These are phyloP conservation scores for Pterocarpus macrocarpus DNA, from an alignment of 306 rosid species.

Conservation along the genomic window DNA sequence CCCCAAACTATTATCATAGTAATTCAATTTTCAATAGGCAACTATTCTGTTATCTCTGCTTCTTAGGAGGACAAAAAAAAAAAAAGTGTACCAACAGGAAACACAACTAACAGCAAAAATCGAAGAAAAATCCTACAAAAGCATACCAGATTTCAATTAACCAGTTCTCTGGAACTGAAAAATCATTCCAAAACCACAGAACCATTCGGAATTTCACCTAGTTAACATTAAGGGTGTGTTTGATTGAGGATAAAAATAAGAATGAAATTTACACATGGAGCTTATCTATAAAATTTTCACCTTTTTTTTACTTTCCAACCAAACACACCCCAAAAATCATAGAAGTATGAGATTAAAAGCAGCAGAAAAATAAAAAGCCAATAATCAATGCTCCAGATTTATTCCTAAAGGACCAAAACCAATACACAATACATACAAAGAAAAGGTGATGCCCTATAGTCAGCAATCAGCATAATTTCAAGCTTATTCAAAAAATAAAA, in stretches of 20 bases:
- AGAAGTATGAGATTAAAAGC: neutral
- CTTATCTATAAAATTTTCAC: too few relatives aligned
- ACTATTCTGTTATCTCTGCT: neutral
- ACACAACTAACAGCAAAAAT: neutral
- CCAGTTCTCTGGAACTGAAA: conserved; percentile 5
- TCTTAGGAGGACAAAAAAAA: neutral
- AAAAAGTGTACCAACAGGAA: neutral
- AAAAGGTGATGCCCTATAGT: neutral
- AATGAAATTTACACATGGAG: too few relatives aligned
- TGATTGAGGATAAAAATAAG: too few relatives aligned
- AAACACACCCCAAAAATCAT: neutral
- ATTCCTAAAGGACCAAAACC: neutral
- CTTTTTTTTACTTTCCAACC: too few relatives aligned
- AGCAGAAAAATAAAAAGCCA: neutral
- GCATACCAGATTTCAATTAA: neutral
- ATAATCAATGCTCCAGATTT: too few relatives aligned
- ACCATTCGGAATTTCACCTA: conserved; percentile 32
- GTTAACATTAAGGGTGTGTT: neutral
- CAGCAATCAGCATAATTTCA: neutral
- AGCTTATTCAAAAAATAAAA: neutral
- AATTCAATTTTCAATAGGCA: conserved; percentile 10
- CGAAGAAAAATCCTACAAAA: neutral
- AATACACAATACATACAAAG: neutral
- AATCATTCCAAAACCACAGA: conserved; percentile 31
- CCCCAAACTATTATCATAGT: conserved; percentile 19